Base-by-base conservation (phyloP, 306 rosid species). In the Notholithocarpus densiflorus region DNA sequence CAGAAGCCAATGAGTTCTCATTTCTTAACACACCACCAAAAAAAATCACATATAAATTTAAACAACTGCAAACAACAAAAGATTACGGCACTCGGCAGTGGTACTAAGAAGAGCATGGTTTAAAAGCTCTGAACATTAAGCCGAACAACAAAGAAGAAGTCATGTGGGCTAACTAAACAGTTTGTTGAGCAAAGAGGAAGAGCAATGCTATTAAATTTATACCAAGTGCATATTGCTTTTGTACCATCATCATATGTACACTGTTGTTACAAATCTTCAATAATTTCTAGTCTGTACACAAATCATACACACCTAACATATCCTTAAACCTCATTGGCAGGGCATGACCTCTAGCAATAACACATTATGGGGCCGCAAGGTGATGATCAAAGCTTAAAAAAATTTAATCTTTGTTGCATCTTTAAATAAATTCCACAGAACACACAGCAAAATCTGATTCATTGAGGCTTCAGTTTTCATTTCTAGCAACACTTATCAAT, bases 1-100 rank as follows among this genome's bases (percentile, higher is more conserved):
- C 20, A 71, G 21, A 52, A 77, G 24, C 59, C 72, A 74, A 78
- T 74, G 73, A 85, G 84, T 74, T 75, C 68, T 77, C 59, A 75
- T n/a, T 48, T 72, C 56, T 76, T 71, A 75, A 21, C 68, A 51
- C 68, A 19, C 73, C 74, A 74, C 24, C 55, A 40, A 17, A 5
- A 17, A 5, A 26, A 72, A 51, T 14, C 20, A 23, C 9, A 52
- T 23, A 45, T 15, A 71, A 45, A 27, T 45, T 26, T 9, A 54
- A 6, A 24, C 11, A 14, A 23, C n/a, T 1, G 52, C 19, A 53
- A 72, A 72, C 31, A 64, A 64, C 40, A 24, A 17, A 61, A 14
- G 17, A 18, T 23, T 26, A 18, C 4, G 52, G 52, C 52, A 45
- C 40, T 34, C 2, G 9, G 52, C 52, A 45, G 52, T 45, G 52